Evolutionary conservation across 2,329 filamentous ascomycete genomes (phyloP).

Genomic region (Alternaria gaisen): DNA sequence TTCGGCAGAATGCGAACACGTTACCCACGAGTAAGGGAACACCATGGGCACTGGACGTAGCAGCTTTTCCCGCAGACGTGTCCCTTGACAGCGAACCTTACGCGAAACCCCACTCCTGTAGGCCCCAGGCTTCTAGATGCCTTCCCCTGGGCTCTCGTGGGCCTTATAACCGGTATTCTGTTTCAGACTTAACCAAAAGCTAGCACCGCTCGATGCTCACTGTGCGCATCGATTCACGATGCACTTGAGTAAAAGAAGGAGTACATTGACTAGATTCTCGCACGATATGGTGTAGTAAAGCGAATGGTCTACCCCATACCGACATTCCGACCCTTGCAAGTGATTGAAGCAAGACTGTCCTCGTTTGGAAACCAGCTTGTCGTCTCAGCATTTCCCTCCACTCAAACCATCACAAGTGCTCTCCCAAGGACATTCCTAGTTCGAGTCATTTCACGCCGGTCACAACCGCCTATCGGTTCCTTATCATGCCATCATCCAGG

Average conservation of each 20-base stretch:
- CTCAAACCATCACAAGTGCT: not conserved
- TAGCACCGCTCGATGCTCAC: not conserved
- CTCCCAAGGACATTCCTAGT: not conserved
- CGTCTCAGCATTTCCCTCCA: not conserved
- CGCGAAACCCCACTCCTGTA: not conserved
- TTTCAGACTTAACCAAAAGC: not conserved
- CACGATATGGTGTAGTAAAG: not conserved
- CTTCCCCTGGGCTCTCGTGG: not conserved
- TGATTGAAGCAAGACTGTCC: not conserved
- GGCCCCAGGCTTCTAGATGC: not conserved
- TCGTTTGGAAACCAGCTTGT: not conserved
- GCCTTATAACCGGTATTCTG: not conserved
- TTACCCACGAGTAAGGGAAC: not conserved
- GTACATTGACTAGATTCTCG: not conserved
- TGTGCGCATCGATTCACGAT: not conserved
- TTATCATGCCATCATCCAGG: not conserved
- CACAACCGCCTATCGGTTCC: not conserved
- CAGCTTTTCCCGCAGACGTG: not conserved
- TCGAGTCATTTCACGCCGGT: not conserved
- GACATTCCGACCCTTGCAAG: not conserved
- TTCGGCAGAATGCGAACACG: not conserved
- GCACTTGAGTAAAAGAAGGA: not conserved
- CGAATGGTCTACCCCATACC: not conserved
- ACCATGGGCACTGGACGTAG: not conserved
- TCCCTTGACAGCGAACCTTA: not conserved